Base-by-base conservation (phyloP, 108 stramenopile species). In the Schizochytrium sp. region DNA sequence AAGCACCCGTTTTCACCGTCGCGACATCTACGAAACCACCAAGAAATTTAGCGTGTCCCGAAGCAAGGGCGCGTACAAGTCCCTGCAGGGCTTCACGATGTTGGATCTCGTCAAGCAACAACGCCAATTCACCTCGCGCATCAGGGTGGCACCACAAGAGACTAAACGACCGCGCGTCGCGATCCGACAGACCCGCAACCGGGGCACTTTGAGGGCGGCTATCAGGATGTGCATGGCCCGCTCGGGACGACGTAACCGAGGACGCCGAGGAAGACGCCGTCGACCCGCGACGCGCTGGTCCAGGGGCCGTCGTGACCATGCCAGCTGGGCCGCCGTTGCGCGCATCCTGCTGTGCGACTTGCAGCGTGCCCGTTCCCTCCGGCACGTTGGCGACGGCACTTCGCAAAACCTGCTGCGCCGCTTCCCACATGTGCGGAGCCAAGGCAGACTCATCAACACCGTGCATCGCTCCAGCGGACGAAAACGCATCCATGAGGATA, bases 41-140 rank as follows among this genome's bases (percentile, higher is more conserved):
- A 12, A 83, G 45, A 23, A 83, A 83, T 23, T 83, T 83, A 16
- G 76, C 76, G 4, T 83, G 51, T 34, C 76, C 76, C 19, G 23
- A 25, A 8, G 48, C 23, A 8, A 83, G 76, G 6, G 76, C 76
- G n/a, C 48, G 45, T 6, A 83, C 48, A 10, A 83, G 51, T 14
- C 76, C 51, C 51, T 83, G 48, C 76, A 83, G 16, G 19, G 76
- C 76, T 83, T 83, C 76, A 45, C 76, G 76, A 28, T 83, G 76
- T 45, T 83, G 76, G 28, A 83, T 83, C 51, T 83, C 76, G 23
- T 83, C 76, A 1, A 83, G n/a, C 6, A 83, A 23, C 45, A 83
- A 45, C 6, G 45, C 51, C 51, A 83, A 23, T 45, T 83, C 76
- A 6, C 51, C 48, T 28, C 76, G 76, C n/a, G 76, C 76, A 14